Conservation (phyloP, 1,284 basidiomycete species). For the Puccinia triticina region DNA sequence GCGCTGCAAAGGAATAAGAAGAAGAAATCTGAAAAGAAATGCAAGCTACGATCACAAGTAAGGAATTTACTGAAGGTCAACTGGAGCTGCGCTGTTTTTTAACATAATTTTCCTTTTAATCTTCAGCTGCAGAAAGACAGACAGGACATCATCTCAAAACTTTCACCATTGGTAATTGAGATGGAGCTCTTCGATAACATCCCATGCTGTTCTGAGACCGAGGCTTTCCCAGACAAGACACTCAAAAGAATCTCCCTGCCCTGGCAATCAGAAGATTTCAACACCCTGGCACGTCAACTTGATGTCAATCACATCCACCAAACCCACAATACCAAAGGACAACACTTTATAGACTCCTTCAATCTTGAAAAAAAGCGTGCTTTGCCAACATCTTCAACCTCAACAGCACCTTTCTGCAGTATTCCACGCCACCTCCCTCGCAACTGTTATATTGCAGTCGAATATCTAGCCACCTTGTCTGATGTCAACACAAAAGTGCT, state of each 20-base stretch:
- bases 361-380: neutral
- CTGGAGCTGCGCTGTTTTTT: neutral
- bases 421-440: neutral
- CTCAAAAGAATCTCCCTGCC: neutral
- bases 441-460: neutral
- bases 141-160: neutral
- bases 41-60: conserved; percentile 13
- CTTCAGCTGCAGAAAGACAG: conserved; percentile 12
- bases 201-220: neutral
- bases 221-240: neutral
- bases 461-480: neutral
- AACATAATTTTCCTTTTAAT: no score
- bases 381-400: neutral
- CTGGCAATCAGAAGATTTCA: conserved; percentile 5
- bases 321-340: neutral
- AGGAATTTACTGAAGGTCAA: neutral
- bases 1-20: neutral
- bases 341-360: neutral
- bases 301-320: conserved; percentile 9
- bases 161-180: neutral
- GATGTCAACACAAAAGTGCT: neutral
- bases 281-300: neutral
- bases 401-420: neutral
- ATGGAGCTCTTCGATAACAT: conserved; percentile 22
- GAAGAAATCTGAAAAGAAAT: conserved; percentile 7